Base-by-base conservation (phyloP, 2,329 filamentous ascomycete genomes). In the Colletotrichum cereale region DNA sequence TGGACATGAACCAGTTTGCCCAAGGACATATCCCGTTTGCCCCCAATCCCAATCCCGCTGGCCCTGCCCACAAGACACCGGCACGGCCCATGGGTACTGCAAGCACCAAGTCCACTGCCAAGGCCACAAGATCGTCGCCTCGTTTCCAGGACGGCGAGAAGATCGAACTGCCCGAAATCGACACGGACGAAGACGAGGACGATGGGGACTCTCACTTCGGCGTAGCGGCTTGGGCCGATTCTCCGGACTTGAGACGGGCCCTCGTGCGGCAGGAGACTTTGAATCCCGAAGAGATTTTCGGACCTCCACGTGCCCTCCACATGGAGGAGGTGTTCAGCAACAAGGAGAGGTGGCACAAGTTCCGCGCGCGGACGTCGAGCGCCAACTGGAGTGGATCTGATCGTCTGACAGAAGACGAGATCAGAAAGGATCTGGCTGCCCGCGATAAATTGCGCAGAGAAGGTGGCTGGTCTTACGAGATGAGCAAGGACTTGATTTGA, bases 261-360 rank as follows among this genome's bases (percentile, higher is more conserved):
- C 88, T 99, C 34, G 88, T 92, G 70, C 87, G 90, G 61, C 97
- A 99, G 80, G 95, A 99, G 80, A 89, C 90, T 12, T 88, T 96
- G 75, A 95, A 99, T 77, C 94, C 95, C 0, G 90, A 93, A 77
- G 85, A 88, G 47, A 93, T 99, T 64, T 99, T 99, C 78, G 96
- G 96, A 0, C 93, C 94, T 0, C 94, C 97, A 31, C 91, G 89
- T 14, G 93, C 95, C 16, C 86, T 99, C 74, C 94, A 94, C 78
- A 96, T 99, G 92, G 97, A 99, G 78, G 95, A 98, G 79, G 95
- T 98, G 40, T 99, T 99, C 83, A 92, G 88, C 82, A 94, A 95
- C 80, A 95, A 95, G 80, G 94, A 96, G 67, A 86, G 92, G 74
- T 90, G 93, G 80, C 93, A 93, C 85, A 93, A 94, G 78, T 98